These are phyloP conservation scores for Ophiocordyceps polyrhachis-furcata DNA, from an alignment of 2,329 filamentous ascomycete species.

Conservation along the genomic window DNA sequence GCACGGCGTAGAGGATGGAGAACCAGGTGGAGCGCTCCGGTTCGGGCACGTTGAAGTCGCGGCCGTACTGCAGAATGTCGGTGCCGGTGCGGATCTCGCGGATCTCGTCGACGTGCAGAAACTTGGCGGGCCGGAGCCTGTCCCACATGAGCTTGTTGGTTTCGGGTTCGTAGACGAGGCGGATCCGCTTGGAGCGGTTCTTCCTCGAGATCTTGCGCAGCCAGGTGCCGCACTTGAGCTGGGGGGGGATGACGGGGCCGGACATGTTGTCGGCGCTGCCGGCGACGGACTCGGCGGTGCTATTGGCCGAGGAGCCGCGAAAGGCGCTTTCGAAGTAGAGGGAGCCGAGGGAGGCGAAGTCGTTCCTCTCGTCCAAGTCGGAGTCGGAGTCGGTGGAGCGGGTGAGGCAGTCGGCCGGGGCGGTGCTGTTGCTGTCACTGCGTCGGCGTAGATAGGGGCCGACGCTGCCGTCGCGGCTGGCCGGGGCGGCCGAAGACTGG, in stretches of 20 bases:
- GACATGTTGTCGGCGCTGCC: constrained; percentile 26
- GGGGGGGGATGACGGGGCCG: constrained; percentile 57
- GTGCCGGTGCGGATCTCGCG: constrained; percentile 70
- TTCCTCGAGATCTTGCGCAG: constrained; percentile 79
- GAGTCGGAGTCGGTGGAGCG: constrained; percentile 34
- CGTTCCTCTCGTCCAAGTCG: constrained; percentile 33
- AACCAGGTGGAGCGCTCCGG: constrained; percentile 60
- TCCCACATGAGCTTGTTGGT: constrained; percentile 83
- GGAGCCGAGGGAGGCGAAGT: constrained; percentile 17
- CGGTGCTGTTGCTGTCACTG: constrained; percentile 72
- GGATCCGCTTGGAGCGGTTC: constrained; percentile 51
- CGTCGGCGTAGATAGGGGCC: constrained; percentile 76
- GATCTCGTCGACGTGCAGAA: constrained; percentile 88
- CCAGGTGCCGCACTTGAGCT: constrained; percentile 59
- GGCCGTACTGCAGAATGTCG: constrained; percentile 75
- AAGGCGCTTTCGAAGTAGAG: constrained; percentile 22
- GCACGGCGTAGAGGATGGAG: constrained; percentile 70
- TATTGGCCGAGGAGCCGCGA: constrained; percentile 28
- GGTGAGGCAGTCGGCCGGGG: constrained; percentile 28
- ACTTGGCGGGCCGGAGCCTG: constrained; percentile 56
- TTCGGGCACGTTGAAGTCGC: constrained; percentile 57
- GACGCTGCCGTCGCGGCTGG: constrained; percentile 69
- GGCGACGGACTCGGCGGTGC: constrained; percentile 26
- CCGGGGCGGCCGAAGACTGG: constrained; percentile 57
- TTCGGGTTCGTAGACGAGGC: constrained; percentile 57